These are phyloP conservation scores for Plasmopara halstedii DNA, from an alignment of 352 stramenopile species.

Conservation along the genomic window DNA sequence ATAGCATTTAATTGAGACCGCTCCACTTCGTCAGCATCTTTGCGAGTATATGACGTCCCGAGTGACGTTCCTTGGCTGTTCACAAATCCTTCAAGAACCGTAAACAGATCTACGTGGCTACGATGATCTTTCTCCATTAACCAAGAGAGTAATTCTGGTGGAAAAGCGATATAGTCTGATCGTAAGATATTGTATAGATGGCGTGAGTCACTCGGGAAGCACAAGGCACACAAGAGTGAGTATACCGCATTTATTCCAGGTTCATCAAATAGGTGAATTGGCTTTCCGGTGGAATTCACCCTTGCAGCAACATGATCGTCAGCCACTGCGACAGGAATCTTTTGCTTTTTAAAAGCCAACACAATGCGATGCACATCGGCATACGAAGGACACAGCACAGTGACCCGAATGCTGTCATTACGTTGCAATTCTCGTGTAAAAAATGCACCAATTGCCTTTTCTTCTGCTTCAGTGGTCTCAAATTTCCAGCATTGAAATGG, in stretches of 20 bases:
- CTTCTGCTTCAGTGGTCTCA: conserved; percentile 13
- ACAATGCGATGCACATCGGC: conserved; percentile 31
- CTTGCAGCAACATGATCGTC: conserved; percentile 2
- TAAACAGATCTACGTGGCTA: conserved; percentile 39
- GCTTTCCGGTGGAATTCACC: conserved; percentile 5
- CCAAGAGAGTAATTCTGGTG: conserved; percentile 41
- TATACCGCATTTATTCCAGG: conserved; percentile 53
- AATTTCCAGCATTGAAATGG: conserved; percentile 23
- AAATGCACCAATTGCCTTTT: conserved; percentile 14
- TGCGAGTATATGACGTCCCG: conserved; percentile 8
- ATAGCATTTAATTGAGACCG: conserved; percentile 2
- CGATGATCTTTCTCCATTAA: conserved; percentile 59
- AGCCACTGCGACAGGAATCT: conserved; percentile 18
- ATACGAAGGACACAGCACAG: conserved; percentile 32
- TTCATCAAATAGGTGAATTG: conserved; percentile 46
- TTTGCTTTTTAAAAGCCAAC: conserved; percentile 26
- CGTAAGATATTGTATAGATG: conserved; percentile 75
- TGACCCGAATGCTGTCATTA: conserved; percentile 7
- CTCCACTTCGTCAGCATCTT: conserved; percentile 3
- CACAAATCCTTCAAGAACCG: conserved; percentile 48
- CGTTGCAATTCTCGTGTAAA: conserved; percentile 7
- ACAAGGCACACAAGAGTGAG: conserved; percentile 59
- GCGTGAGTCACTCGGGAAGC: conserved; percentile 55
- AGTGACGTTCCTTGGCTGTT: conserved; percentile 22
- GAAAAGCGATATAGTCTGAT: conserved; percentile 53